These are phyloP conservation scores for Claviceps sp. DNA, from an alignment of 2,329 filamentous ascomycete genomes.

Conservation along the genomic window DNA sequence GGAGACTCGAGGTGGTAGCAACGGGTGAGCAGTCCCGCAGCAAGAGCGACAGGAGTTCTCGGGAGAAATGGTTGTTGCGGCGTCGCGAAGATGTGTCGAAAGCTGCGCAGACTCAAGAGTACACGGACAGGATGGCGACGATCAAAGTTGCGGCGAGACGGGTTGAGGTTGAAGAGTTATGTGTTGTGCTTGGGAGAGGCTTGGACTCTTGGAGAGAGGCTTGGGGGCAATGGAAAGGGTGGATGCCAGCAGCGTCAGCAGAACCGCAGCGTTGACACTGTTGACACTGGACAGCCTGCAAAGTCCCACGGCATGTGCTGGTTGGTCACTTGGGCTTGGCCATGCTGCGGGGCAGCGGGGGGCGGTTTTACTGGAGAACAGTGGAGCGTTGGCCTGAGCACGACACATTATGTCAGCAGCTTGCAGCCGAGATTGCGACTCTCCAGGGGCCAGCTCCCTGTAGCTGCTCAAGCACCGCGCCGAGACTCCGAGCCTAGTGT, in stretches of 20 bases:
- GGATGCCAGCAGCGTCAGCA: background rate
- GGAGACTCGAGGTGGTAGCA: background rate
- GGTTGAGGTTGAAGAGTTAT: background rate
- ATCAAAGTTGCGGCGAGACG: conserved; percentile 1
- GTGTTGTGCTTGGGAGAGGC: background rate
- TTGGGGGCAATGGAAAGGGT: background rate
- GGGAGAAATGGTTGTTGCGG: background rate
- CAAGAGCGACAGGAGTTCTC: background rate
- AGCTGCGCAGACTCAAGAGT: background rate
- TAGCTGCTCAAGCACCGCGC: no score
- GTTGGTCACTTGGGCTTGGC: background rate
- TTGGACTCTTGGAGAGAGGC: background rate
- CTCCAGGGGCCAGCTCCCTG: no score
- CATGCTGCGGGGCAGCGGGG: background rate
- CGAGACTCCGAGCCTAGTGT: no score
- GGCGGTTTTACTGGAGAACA: background rate
- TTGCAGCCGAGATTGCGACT: no score
- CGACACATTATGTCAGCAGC: background rate
- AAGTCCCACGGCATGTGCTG: no score
- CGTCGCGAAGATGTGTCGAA: background rate
- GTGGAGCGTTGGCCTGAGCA: background rate
- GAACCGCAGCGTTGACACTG: background rate
- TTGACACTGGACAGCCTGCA: no score
- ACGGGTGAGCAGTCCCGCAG: background rate
- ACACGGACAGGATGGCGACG: background rate